phyloP scores from a whole-genome alignment of 345 rosid genomes.

The Brassica carinata region DNA sequence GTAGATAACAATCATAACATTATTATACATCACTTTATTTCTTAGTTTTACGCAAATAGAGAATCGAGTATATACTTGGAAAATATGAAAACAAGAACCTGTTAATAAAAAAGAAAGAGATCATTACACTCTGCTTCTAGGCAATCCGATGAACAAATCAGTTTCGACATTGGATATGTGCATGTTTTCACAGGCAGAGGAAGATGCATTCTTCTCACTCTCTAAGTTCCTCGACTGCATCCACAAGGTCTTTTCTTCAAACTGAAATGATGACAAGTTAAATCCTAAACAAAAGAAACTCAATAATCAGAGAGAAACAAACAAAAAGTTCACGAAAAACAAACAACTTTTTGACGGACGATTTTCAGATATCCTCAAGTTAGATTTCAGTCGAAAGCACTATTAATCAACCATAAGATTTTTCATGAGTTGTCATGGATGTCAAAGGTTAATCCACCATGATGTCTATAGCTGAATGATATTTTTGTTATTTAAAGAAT shows the following conservation, averaged over 20 bases:
- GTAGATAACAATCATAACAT: background rate
- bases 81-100: background rate
- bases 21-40: background rate
- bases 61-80: background rate
- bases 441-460: background rate
- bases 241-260: slow-evolving; percentile 22
- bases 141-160: slow-evolving; percentile 28
- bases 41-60: background rate
- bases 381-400: background rate
- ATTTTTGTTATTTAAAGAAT: background rate
- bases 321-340: background rate
- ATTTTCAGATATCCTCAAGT: background rate
- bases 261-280: slow-evolving; percentile 1
- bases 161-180: slow-evolving; percentile 3
- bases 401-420: background rate
- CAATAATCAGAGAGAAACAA: background rate
- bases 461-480: background rate
- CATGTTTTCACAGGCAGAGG: background rate
- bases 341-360: background rate
- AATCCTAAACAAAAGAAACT: background rate
- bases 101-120: background rate
- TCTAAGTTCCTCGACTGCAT: slow-evolving; percentile 13
- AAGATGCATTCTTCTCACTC: slow-evolving; percentile 12
- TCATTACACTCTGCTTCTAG: background rate
- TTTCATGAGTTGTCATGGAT: background rate